Base-by-base conservation (phyloP, 148 eudicot species). In the Vaccinium corymbosum region DNA sequence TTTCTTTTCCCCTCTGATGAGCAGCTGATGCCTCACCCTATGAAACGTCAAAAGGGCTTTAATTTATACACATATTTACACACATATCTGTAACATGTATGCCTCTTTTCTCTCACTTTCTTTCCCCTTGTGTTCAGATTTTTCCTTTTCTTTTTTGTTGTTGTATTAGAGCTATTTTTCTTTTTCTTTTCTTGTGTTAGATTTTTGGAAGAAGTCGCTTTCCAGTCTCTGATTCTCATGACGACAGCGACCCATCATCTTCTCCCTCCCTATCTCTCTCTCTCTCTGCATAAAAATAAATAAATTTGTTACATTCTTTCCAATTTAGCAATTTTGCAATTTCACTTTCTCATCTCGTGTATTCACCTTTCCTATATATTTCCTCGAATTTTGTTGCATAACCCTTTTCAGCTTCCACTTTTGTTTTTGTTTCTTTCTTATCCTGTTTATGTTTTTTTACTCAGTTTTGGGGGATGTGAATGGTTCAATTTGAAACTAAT, bases 161-260 rank as follows among this genome's bases (percentile, higher is more conserved):
- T 42, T 42, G 6, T 42, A 42, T 42, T 42, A 42, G 46, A 42
- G 46, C 6, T 4, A 42, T 42, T 42, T 35, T 35, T 35, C 38
- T 42, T 42, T 42, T 42, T 42, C 6, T 42, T 42, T 42, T 25
- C 51, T 66, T 32, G 16, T n/a, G 52, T 78, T 80, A 80, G 91
- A 91, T 91, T 91, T 89, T 84, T 61, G 84, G 88, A 91, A 89
- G 85, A 87, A 51, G 92, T 91, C 91, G 86, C 90, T 91, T 91
- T 90, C 93, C 51, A 82, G 85, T 83, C 84, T 87, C 92, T 94
- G 92, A 94, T 87, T 94, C 93, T 87, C 93, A 94, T 88, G 95
- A 90, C 86, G 94, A 92, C 61, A 94, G 88, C 53, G 98, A 92
- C 95, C 88, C 90, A 85, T 91, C 94, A 75, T 80, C 83, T 70